A percentile compares a stretch with the other conserved stretches of the same genome.
phyloP scores from a whole-genome alignment of 768 basidiomycete species.

The Boletus pseudo-olivaceus region DNA sequence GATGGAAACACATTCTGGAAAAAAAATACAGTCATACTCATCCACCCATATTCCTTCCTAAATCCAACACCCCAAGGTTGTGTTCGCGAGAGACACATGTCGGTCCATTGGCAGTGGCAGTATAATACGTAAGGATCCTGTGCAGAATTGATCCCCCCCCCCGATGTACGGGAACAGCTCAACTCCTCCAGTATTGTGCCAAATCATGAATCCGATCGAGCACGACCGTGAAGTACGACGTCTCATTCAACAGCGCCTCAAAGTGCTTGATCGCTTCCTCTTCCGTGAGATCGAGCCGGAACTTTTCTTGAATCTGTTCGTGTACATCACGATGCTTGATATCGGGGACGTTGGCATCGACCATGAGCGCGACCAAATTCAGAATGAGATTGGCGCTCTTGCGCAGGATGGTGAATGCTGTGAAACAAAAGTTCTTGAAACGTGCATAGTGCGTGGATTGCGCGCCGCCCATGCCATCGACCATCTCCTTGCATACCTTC shows the following conservation, averaged over 20 bases:
- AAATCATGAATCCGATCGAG: slow-evolving; percentile 91
- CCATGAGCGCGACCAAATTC: slow-evolving; percentile 95
- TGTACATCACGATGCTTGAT: slow-evolving; percentile 89
- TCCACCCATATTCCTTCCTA: not conserved
- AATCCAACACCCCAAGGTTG: not conserved
- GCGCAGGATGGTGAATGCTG: slow-evolving; percentile 93
- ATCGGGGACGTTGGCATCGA: slow-evolving; percentile 95
- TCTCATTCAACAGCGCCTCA: slow-evolving; percentile 89
- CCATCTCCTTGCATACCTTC: slow-evolving; percentile 99
- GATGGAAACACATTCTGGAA: no score
- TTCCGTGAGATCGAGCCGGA: slow-evolving; percentile 89
- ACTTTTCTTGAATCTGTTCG: slow-evolving; percentile 94
- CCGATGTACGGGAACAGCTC: slow-evolving; percentile 8
- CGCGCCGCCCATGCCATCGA: slow-evolving; percentile 98
- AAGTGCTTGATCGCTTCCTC: slow-evolving; percentile 98
- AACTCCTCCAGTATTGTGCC: slow-evolving; percentile 87
- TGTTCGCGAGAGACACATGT: not conserved
- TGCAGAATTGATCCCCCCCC: not conserved
- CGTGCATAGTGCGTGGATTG: slow-evolving; percentile 92
- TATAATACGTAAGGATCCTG: slow-evolving; percentile 2
- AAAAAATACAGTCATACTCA: not conserved
- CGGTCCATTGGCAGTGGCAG: not conserved
- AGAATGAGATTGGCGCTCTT: slow-evolving; percentile 97
- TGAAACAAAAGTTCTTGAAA: slow-evolving; percentile 96
- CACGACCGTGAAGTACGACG: slow-evolving; percentile 88